These are phyloP conservation scores for Aphanocladium album DNA, from an alignment of 2,329 filamentous ascomycete species.

Conservation along the genomic window DNA sequence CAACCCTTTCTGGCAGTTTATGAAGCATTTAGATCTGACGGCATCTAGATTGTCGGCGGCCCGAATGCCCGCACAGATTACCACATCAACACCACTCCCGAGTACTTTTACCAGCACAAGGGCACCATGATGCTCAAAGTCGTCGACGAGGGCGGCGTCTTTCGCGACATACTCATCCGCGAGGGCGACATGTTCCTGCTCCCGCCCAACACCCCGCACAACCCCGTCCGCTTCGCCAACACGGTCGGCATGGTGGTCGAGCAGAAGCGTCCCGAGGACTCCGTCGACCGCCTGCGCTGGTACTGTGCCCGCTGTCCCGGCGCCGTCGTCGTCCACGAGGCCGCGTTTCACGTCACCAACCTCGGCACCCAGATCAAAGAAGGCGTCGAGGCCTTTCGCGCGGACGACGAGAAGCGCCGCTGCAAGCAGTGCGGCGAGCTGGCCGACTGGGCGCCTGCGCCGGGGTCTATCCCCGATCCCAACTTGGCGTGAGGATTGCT, in stretches of 20 bases:
- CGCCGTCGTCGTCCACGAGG: conserved; percentile 72
- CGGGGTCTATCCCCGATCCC: conserved; percentile 54
- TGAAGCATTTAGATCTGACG: background rate
- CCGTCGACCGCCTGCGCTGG: conserved; percentile 79
- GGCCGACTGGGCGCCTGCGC: conserved; percentile 64
- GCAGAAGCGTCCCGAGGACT: conserved; percentile 66
- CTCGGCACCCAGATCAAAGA: conserved; percentile 92
- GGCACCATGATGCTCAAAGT: conserved; percentile 93
- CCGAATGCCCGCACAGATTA: conserved; percentile 96
- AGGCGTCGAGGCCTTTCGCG: conserved; percentile 78
- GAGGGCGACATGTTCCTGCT: conserved; percentile 94
- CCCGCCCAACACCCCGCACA: conserved; percentile 92
- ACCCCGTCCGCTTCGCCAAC: conserved; percentile 86
- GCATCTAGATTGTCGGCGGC: conserved; percentile 74
- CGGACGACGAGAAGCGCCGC: conserved; percentile 59
- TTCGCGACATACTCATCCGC: conserved; percentile 81
- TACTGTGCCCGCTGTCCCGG: conserved; percentile 67
- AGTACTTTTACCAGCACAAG: conserved; percentile 97
- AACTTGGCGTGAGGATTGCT: conserved; percentile 38
- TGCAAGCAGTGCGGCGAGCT: conserved; percentile 73
- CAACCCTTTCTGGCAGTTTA: background rate
- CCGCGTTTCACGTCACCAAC: conserved; percentile 80
- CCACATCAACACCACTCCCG: conserved; percentile 93
- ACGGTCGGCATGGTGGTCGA: conserved; percentile 94
- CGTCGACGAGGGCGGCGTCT: conserved; percentile 63